Base-by-base conservation (phyloP, 768 basidiomycete genomes). In the Rhizopogon salebrosus region DNA sequence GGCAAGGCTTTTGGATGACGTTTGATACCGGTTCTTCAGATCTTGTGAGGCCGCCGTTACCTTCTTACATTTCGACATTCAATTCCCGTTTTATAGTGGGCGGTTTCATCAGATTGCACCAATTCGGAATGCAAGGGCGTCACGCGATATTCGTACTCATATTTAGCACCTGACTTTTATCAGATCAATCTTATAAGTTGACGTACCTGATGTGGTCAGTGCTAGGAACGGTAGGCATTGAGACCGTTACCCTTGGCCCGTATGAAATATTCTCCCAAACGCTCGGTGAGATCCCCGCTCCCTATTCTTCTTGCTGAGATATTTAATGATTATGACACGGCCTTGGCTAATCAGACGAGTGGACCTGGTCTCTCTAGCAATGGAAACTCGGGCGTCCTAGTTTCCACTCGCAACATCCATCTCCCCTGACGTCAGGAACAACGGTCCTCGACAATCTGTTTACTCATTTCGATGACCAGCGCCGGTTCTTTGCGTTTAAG, bases 21-120 rank as follows among this genome's bases (percentile, higher is more conserved):
- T 65, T 81, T 26, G 80, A 82, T 60, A 82, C 82, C 7, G 82
- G 81, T 43, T 83, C 80, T 3, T 75, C 82, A 1, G 82, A 82
- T 61, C 59, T 83, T 57, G 80, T 80, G 57, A 41, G 71, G 60
- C 31, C 48, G 48, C 22, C 51, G 54, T 39, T 42, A 34, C 29
- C 23, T 38, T 42, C 11, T 51, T n/a, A 58, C 20, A 8, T 3
- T 59, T 45, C 52, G 42, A 50, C 6, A 22, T 16, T 3, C 16
- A 16, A 22, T 22, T 16, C 16, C 9, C 36, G 29, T 29, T 10
- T 24, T 31, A 14, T 37, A 75, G 80, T 84, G 82, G 82, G 69
- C 82, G 14, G 72, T 75, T 31, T 78, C 78, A 13, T 68, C 72
- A 24, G 61, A 68, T 40, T 84, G 83, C 62, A 51, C 63, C 27